Evolutionary conservation across 2,329 filamentous ascomycete genomes (phyloP).

Genomic region (Diaporthe sp.): DNA sequence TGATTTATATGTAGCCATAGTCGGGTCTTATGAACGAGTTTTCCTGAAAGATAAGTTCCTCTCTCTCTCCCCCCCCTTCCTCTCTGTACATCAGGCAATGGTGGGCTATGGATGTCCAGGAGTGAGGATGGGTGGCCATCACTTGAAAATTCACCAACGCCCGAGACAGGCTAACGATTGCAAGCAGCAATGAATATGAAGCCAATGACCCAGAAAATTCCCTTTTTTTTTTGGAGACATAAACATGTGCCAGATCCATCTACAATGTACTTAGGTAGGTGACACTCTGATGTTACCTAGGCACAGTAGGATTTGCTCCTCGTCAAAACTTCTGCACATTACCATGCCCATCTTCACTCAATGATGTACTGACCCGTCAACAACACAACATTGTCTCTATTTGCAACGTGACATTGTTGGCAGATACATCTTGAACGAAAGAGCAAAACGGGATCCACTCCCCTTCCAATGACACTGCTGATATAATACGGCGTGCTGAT

Average conservation of each 20-base stretch:
- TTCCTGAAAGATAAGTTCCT: background rate
- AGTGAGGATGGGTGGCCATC: background rate
- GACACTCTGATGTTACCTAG: background rate
- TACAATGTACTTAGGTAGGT: background rate
- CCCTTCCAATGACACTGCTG: constrained; percentile 1
- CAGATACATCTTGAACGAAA: background rate
- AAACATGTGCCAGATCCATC: background rate
- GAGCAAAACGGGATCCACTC: background rate
- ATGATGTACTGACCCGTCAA: background rate
- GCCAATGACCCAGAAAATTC: background rate
- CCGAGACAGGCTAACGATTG: background rate
- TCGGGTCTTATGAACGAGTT: background rate
- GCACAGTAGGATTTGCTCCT: background rate
- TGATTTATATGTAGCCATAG: background rate
- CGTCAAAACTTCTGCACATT: background rate
- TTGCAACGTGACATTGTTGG: background rate
- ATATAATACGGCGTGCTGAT: constrained; percentile 26
- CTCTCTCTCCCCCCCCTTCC: too few species aligned
- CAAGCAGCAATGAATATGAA: background rate
- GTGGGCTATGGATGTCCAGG: background rate
- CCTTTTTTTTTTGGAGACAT: background rate
- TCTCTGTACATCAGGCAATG: background rate
- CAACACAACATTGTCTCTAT: background rate
- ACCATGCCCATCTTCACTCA: background rate
- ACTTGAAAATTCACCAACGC: background rate